These are phyloP conservation scores for Xylariaceae sp. DNA, from an alignment of 2,329 filamentous ascomycete species.

Conservation along the genomic window DNA sequence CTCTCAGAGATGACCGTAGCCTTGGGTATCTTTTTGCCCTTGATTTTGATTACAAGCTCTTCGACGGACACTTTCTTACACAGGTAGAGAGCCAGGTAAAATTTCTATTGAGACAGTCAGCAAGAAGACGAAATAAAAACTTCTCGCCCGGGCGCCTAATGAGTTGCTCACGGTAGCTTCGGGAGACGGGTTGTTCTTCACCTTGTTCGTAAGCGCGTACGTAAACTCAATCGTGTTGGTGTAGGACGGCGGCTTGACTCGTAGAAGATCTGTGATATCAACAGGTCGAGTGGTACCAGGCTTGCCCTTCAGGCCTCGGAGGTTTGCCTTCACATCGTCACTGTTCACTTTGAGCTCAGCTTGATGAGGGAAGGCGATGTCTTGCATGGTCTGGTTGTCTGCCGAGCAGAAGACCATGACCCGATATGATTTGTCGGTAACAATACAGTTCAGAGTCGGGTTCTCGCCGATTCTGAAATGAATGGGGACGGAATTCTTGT, in stretches of 20 bases:
- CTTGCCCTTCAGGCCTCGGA: slow-evolving; percentile 92
- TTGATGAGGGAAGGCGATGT: slow-evolving; percentile 87
- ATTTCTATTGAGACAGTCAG: slow-evolving; percentile 53
- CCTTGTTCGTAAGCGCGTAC: slow-evolving; percentile 89
- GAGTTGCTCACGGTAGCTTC: slow-evolving; percentile 26
- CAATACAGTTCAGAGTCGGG: slow-evolving; percentile 51
- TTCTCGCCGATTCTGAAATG: slow-evolving; percentile 47
- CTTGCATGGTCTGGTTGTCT: slow-evolving; percentile 60
- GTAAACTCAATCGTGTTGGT: slow-evolving; percentile 78
- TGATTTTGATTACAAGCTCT: slow-evolving; percentile 65
- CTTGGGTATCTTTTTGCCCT: slow-evolving; percentile 70
- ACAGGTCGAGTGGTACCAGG: slow-evolving; percentile 90
- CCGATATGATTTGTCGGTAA: slow-evolving; percentile 58
- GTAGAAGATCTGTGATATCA: slow-evolving; percentile 77
- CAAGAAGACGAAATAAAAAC: not conserved
- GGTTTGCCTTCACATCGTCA: slow-evolving; percentile 85
- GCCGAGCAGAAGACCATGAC: slow-evolving; percentile 81
- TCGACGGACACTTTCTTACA: slow-evolving; percentile 70
- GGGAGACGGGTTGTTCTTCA: slow-evolving; percentile 37
- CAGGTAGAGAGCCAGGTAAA: slow-evolving; percentile 68
- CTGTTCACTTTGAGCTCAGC: slow-evolving; percentile 89
- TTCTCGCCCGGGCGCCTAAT: slow-evolving; percentile 18
- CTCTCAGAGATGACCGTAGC: slow-evolving; percentile 79
- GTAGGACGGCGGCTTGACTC: slow-evolving; percentile 64
- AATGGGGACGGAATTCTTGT: slow-evolving; percentile 46